Base-by-base conservation (phyloP, 225 moss, liverwort and hornwort species). In the Bryum argenteum region DNA sequence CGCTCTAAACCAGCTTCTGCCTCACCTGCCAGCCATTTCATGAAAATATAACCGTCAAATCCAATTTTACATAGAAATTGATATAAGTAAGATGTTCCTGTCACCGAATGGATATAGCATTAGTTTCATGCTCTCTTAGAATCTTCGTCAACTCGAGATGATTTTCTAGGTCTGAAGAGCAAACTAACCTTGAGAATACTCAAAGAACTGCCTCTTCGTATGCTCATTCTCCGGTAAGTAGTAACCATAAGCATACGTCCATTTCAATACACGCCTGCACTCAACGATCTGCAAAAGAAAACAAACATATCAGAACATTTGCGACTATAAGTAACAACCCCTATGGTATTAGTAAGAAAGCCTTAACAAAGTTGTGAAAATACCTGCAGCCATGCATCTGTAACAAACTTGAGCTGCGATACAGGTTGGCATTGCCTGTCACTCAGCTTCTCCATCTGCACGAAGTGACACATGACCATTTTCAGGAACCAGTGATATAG, bases 391-490 rank as follows among this genome's bases (percentile, higher is more conserved):
- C 97, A 97, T 17, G 97, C 93, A 76, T 93, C 97, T 66, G 90
- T 93, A 28, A 97, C 93, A 77, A 97, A 97, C 76, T 97, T 97
- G 59, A 97, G 79, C 78, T 97, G 97, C 11, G 97, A 97, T 8
- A 94, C 97, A n/a, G 93, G 93, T 78, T 97, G 97, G 72, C 97
- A 94, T 81, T 97, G 97, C 61, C 83, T 97, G 70, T 93, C 97
- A 73, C 97, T 94, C 69, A 93, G 82, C 85, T 85, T 90, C 50
- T 94, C 95, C 80, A 95, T 92, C 84, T 87, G 83, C 81, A 76
- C 41, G 74, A 58, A 70, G 28, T 39, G 54, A 70, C 39, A 58
- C 54, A 20, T 12, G 9, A 3, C n/a, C 16, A 24, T 48, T 64
- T 60, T 72, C 55, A 58, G 19, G 61, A 55, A 47, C 20, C 23